Conservation (phyloP, 345 rosid genomes). For the Triadica sebifera region DNA sequence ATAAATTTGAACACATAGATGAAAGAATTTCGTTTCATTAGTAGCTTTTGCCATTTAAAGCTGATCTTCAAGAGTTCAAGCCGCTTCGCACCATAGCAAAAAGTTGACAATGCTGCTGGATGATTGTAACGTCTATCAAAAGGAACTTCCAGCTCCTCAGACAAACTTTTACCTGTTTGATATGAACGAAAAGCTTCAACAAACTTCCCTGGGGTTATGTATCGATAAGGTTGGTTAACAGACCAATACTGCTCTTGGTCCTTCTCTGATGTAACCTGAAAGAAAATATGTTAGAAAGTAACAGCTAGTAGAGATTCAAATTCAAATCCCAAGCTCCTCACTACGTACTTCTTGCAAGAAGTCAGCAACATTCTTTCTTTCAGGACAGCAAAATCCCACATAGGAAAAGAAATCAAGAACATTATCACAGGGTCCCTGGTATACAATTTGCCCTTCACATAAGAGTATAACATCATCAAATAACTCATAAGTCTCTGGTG, state of each 20-base stretch:
- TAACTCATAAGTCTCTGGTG: slow-evolving; percentile 87
- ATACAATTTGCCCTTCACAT: slow-evolving; percentile 89
- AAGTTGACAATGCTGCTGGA: slow-evolving; percentile 91
- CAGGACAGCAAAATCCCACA: slow-evolving; percentile 84
- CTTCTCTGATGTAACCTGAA: slow-evolving; percentile 82
- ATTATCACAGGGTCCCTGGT: slow-evolving; percentile 83
- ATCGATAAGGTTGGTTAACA: slow-evolving; percentile 63
- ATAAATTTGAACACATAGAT: slow-evolving; percentile 89
- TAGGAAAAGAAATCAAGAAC: slow-evolving; percentile 74
- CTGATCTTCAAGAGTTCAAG: slow-evolving; percentile 70
- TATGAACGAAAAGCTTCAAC: slow-evolving; percentile 71
- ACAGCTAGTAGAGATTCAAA: not conserved
- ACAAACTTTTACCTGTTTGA: slow-evolving; percentile 58
- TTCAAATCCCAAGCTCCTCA: slow-evolving; percentile 20
- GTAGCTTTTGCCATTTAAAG: slow-evolving; percentile 83
- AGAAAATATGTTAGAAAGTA: slow-evolving; percentile 12
- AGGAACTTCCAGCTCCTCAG: slow-evolving; percentile 57
- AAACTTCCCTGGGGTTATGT: slow-evolving; percentile 81
- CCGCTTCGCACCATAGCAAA: slow-evolving; percentile 60
- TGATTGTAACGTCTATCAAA: slow-evolving; percentile 81
- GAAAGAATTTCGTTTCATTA: slow-evolving; percentile 89
- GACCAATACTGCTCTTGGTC: slow-evolving; percentile 99
- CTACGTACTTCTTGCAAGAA: slow-evolving; percentile 89
- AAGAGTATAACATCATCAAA: slow-evolving; percentile 90
- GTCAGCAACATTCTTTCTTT: slow-evolving; percentile 94